Conservation (phyloP, 2,329 filamentous ascomycete genomes). For the Tolypocladium album region DNA sequence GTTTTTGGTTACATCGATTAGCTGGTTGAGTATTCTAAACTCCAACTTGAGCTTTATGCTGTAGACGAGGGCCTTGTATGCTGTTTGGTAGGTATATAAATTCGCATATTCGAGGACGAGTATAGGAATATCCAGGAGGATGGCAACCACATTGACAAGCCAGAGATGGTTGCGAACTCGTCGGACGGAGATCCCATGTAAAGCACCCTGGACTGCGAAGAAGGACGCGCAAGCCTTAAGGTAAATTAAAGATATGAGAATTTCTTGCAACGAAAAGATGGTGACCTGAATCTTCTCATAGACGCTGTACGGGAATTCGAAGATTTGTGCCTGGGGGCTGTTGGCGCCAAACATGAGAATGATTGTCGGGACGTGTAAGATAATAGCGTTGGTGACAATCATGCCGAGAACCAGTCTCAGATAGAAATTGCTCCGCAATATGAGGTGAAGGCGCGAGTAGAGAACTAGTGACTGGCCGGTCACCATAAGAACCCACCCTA, state of each 20-base stretch:
- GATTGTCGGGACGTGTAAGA: constrained; percentile 43
- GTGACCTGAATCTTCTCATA: constrained; percentile 44
- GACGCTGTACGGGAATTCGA: constrained; percentile 22
- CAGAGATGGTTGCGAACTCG: constrained; percentile 22
- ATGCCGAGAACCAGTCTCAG: constrained; percentile 40
- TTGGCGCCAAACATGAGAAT: constrained; percentile 43
- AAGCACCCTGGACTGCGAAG: constrained; percentile 23
- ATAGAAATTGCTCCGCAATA: constrained; percentile 36
- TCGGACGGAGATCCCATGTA: constrained; percentile 11
- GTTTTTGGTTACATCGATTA: constrained; percentile 10
- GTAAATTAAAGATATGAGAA: constrained; percentile 38
- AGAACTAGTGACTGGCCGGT: constrained; percentile 50
- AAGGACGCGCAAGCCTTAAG: constrained; percentile 38
- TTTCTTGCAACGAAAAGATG: constrained; percentile 41
- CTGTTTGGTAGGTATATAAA: constrained; percentile 17
- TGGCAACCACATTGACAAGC: constrained; percentile 28
- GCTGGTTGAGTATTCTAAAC: constrained; percentile 19
- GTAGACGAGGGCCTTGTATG: constrained; percentile 20
- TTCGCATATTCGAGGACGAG: constrained; percentile 16
- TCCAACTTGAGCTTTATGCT: constrained; percentile 22
- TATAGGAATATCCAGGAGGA: constrained; percentile 28
- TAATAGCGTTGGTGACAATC: constrained; percentile 42
- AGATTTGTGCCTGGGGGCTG: constrained; percentile 9
- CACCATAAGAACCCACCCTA: constrained; percentile 33
- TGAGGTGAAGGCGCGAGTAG: constrained; percentile 50